Percentiles rank a stretch among this genome's conserved stretches.
Evolutionary conservation across 2,329 filamentous ascomycete genomes (phyloP).

Genomic region (Shiraia sp.): DNA sequence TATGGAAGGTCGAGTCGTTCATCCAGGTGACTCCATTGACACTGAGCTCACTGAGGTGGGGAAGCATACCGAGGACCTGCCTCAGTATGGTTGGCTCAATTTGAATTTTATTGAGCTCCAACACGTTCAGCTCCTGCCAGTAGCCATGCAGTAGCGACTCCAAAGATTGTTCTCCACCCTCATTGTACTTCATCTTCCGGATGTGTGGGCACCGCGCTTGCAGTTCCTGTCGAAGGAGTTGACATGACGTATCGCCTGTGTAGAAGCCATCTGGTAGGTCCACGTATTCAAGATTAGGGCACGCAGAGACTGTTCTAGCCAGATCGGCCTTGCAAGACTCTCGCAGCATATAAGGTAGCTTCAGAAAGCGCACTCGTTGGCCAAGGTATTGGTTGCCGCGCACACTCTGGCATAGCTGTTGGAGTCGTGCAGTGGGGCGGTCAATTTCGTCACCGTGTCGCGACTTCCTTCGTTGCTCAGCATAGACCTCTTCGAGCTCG

Average conservation of each 20-base stretch:
- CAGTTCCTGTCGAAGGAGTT: conserved; percentile 79
- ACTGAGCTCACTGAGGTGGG: conserved; percentile 72
- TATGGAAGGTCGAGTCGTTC: conserved; percentile 75
- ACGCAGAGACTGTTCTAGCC: conserved; percentile 80
- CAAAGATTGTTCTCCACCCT: conserved; percentile 77
- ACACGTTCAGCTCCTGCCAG: conserved; percentile 72
- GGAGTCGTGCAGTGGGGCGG: conserved; percentile 73
- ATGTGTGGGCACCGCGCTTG: conserved; percentile 82
- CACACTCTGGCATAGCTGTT: conserved; percentile 79
- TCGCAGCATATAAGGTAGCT: conserved; percentile 92
- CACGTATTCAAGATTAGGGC: conserved; percentile 84
- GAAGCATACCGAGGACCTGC: conserved; percentile 69
- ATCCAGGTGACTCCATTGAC: conserved; percentile 71
- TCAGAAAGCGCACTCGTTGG: conserved; percentile 74
- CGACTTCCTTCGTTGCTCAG: conserved; percentile 66
- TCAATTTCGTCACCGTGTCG: conserved; percentile 80
- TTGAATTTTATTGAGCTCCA: conserved; percentile 70
- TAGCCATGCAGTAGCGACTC: conserved; percentile 67
- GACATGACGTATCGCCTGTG: conserved; percentile 74
- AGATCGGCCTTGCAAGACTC: conserved; percentile 84
- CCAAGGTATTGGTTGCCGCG: conserved; percentile 75
- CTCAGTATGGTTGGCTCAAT: conserved; percentile 73
- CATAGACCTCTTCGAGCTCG: conserved; percentile 78
- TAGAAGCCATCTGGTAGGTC: conserved; percentile 90
- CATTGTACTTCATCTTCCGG: conserved; percentile 84